phyloP scores from a whole-genome alignment of 148 eudicot genomes.

The Rhododendron griersonianum region DNA sequence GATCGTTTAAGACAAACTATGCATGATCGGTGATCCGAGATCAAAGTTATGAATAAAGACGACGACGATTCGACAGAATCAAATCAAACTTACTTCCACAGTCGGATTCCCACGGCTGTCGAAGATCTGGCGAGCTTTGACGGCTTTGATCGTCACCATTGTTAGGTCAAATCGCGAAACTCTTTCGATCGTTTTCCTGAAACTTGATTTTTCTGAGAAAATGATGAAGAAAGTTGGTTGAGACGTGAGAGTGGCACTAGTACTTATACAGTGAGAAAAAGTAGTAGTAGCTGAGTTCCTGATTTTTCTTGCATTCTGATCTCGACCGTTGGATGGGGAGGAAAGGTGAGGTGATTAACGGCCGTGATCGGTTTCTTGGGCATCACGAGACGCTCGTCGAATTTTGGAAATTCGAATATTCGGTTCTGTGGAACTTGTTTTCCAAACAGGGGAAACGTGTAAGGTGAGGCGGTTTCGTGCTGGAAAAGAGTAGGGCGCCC shows the following conservation, averaged over 20 bases:
- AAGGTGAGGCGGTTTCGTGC: background rate
- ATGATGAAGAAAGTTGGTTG: background rate
- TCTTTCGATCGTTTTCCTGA: background rate
- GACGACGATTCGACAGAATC: background rate
- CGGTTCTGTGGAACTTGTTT: background rate
- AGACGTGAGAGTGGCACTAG: background rate
- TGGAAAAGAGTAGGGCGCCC: background rate
- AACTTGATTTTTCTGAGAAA: background rate
- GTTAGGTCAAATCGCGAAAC: background rate
- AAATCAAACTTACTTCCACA: constrained; percentile 22
- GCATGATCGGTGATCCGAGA: background rate
- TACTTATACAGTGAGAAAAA: background rate
- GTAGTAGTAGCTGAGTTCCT: no score
- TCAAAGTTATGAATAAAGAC: background rate
- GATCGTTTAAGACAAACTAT: background rate
- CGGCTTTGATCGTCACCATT: constrained; percentile 28
- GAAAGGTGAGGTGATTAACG: background rate
- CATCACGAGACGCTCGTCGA: constrained; percentile 2
- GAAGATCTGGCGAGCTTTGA: constrained; percentile 39
- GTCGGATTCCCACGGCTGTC: constrained; percentile 46
- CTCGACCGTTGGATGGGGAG: constrained; percentile 4
- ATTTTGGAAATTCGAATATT: constrained; percentile 5
- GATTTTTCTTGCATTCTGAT: background rate
- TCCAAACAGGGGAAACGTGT: background rate
- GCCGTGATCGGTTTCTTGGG: constrained; percentile 4